phyloP scores from a whole-genome alignment of 1,284 basidiomycete genomes.

The Rhizoctonia solani region DNA sequence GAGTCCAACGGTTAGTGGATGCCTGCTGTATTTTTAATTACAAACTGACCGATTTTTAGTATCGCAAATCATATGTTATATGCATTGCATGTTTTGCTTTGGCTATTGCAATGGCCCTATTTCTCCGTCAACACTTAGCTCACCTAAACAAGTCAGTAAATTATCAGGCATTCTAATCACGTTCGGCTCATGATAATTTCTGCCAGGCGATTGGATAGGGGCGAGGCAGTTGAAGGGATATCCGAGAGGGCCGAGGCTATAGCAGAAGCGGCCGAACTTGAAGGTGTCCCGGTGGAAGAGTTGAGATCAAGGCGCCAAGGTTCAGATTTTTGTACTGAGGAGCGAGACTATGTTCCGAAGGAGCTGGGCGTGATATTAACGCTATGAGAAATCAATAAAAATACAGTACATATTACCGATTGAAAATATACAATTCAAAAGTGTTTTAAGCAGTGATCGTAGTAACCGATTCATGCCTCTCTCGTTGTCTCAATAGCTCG shows the following conservation, averaged over 20 bases:
- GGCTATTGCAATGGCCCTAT: slow-evolving; percentile 56
- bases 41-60: slow-evolving; percentile 48
- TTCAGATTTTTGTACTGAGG: slow-evolving; percentile 27
- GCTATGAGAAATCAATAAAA: neutral
- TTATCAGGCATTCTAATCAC: too few species aligned
- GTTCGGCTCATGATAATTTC: too few species aligned
- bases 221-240: slow-evolving; percentile 24
- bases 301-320: slow-evolving; percentile 3
- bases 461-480: neutral
- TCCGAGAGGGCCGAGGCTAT: slow-evolving; percentile 15
- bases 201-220: slow-evolving; percentile 9
- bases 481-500: neutral
- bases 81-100: slow-evolving; percentile 51
- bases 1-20: slow-evolving; percentile 3
- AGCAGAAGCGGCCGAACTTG: slow-evolving; percentile 9
- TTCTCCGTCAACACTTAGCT: slow-evolving; percentile 56
- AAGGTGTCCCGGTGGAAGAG: slow-evolving; percentile 17
- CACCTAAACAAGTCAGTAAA: slow-evolving; percentile 49
- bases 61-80: slow-evolving; percentile 53
- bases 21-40: slow-evolving; percentile 44
- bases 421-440: neutral
- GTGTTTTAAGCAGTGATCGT: neutral
- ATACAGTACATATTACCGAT: neutral
- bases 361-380: too few species aligned
- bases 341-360: too few species aligned